These are phyloP conservation scores for Cadophora sp. DNA, from an alignment of 2,329 filamentous ascomycete genomes.

Conservation along the genomic window DNA sequence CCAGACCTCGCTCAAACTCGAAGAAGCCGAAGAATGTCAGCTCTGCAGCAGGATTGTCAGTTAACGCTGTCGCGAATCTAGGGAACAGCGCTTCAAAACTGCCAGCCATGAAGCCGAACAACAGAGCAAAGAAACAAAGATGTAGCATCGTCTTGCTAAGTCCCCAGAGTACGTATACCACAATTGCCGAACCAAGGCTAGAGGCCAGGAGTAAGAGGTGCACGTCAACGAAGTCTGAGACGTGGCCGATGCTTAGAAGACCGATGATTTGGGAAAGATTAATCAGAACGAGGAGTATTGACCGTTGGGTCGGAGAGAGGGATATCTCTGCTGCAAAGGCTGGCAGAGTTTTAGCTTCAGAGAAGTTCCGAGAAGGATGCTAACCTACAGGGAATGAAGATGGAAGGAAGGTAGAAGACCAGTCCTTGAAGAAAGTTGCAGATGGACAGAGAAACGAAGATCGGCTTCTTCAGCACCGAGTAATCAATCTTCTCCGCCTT, in stretches of 20 bases:
- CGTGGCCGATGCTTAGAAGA: slow-evolving; percentile 49
- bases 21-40: slow-evolving; percentile 39
- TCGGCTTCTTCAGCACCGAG: slow-evolving; percentile 53
- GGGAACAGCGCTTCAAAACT: slow-evolving; percentile 56
- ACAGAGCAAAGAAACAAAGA: slow-evolving; percentile 52
- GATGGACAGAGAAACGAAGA: slow-evolving; percentile 38
- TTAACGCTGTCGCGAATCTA: slow-evolving; percentile 38
- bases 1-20: slow-evolving; percentile 29
- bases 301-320: slow-evolving; percentile 45
- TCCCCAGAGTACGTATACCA: slow-evolving; percentile 56
- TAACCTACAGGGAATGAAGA: slow-evolving; percentile 45
- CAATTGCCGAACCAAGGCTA: slow-evolving; percentile 50
- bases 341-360: slow-evolving; percentile 14
- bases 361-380: too few species aligned
- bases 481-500: slow-evolving; percentile 48
- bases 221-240: slow-evolving; percentile 47
- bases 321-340: slow-evolving; percentile 49
- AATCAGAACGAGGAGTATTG: slow-evolving; percentile 51
- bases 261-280: slow-evolving; percentile 52
- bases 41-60: slow-evolving; percentile 21
- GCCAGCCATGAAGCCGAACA: slow-evolving; percentile 57
- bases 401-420: slow-evolving; percentile 56
- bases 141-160: slow-evolving; percentile 48
- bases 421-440: slow-evolving; percentile 54
- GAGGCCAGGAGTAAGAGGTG: slow-evolving; percentile 48